Percentiles rank a stretch among this genome's conserved stretches.
Conservation (phyloP, 2,329 filamentous ascomycete genomes). For the Beauveria scarabaeidicola region DNA sequence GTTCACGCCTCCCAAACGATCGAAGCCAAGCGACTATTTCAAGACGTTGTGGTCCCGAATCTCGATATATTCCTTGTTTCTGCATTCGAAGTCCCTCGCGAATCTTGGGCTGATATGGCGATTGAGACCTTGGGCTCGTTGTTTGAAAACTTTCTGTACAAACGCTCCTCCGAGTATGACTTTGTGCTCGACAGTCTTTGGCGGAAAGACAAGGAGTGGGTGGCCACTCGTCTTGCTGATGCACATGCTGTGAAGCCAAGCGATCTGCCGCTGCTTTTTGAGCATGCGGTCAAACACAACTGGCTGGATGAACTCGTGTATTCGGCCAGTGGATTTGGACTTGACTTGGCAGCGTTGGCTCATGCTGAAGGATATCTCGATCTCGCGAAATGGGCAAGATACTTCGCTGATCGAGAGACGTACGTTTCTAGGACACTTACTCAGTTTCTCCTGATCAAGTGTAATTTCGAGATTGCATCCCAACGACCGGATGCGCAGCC, state of each 20-base stretch:
- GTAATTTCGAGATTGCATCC: constrained; percentile 66
- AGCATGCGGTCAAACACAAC: constrained; percentile 67
- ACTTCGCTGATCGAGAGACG: constrained; percentile 55
- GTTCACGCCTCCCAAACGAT: constrained; percentile 52
- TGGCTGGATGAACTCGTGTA: constrained; percentile 80
- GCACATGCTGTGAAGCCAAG: constrained; percentile 69
- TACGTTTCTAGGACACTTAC: constrained; percentile 64
- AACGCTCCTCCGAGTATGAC: constrained; percentile 67
- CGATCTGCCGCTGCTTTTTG: constrained; percentile 34
- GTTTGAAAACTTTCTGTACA: constrained; percentile 76
- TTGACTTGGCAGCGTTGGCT: constrained; percentile 79
- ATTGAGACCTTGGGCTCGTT: constrained; percentile 67
- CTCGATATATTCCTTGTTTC: constrained; percentile 73
- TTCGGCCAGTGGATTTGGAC: constrained; percentile 71
- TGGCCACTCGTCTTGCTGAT: constrained; percentile 69
- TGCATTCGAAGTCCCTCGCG: constrained; percentile 64
- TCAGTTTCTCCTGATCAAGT: constrained; percentile 79
- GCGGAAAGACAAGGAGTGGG: constrained; percentile 84
- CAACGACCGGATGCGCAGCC: constrained; percentile 59
- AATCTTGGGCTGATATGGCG: constrained; percentile 65
- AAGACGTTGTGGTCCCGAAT: constrained; percentile 61
- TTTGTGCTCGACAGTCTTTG: constrained; percentile 89
- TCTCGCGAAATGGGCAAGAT: constrained; percentile 70
- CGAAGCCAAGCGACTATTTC: constrained; percentile 57
- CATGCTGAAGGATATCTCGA: constrained; percentile 76